Percentiles rank a stretch among this genome's conserved stretches.
These are phyloP conservation scores for Boletellus deceptivus DNA, from an alignment of 1,284 basidiomycete genomes.

Conservation along the genomic window DNA sequence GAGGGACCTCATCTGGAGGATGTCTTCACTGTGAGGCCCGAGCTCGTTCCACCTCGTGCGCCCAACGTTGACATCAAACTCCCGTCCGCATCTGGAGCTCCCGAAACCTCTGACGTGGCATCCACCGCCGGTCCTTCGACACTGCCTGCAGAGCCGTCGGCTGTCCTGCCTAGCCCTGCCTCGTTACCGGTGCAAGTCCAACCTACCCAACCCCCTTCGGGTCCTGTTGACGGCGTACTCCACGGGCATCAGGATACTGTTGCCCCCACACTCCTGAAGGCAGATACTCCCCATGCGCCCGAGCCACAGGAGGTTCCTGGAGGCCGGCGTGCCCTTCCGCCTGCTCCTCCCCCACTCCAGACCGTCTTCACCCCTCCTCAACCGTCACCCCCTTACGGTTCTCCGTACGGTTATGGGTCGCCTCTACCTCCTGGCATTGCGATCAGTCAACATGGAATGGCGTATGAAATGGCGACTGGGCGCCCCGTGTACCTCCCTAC, in stretches of 20 bases:
- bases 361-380: conserved; percentile 56
- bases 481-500: conserved; percentile 68
- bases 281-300: conserved; percentile 26
- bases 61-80: conserved; percentile 34
- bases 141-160: conserved; percentile 8
- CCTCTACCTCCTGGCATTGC: conserved; percentile 72
- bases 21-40: conserved; percentile 54
- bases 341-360: conserved; percentile 55
- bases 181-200: conserved; percentile 12
- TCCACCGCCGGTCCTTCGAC: conserved; percentile 11
- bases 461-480: conserved; percentile 76
- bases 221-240: conserved; percentile 18
- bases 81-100: conserved; percentile 9
- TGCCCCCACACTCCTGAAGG: conserved; percentile 29
- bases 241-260: conserved; percentile 28
- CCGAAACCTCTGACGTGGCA: not conserved
- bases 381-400: conserved; percentile 56
- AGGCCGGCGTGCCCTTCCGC: conserved; percentile 27
- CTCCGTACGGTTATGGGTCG: conserved; percentile 60
- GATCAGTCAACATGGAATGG: conserved; percentile 68
- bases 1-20: conserved; percentile 50
- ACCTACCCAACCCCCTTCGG: conserved; percentile 6
- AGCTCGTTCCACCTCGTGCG: conserved; percentile 34
- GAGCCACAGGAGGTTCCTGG: conserved; percentile 22
- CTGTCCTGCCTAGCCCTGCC: conserved; percentile 5